These are phyloP conservation scores for Mollisiaceae sp. DNA, from an alignment of 2,329 filamentous ascomycete species.

Conservation along the genomic window DNA sequence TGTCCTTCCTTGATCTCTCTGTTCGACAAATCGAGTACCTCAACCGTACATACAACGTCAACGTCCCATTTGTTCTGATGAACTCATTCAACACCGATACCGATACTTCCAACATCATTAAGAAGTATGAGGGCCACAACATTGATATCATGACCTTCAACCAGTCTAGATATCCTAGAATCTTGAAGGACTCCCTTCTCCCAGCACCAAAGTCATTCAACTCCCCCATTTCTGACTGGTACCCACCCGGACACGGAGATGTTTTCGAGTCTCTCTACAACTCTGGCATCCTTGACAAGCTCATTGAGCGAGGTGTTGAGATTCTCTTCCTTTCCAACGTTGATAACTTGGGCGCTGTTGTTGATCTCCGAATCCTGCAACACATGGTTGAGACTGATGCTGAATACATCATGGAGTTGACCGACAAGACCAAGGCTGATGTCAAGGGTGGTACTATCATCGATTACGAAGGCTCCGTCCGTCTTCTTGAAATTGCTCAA, in stretches of 20 bases:
- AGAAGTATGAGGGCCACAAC: slow-evolving; percentile 99
- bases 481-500: slow-evolving; percentile 97
- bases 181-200: slow-evolving; percentile 97
- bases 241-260: slow-evolving; percentile 98
- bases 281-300: slow-evolving; percentile 96
- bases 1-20: slow-evolving; percentile 99
- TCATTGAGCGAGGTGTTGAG: slow-evolving; percentile 93
- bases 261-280: slow-evolving; percentile 99
- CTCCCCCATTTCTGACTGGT: slow-evolving; percentile 94
- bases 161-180: slow-evolving; percentile 97
- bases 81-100: slow-evolving; percentile 99
- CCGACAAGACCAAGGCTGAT: slow-evolving; percentile 99
- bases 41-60: slow-evolving; percentile 96
- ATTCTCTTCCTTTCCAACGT: slow-evolving; percentile 99
- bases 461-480: slow-evolving; percentile 96
- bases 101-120: slow-evolving; percentile 98
- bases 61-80: slow-evolving; percentile 98
- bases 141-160: slow-evolving; percentile 99
- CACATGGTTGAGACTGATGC: slow-evolving; percentile 98
- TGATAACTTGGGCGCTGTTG: slow-evolving; percentile 96
- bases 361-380: slow-evolving; percentile 96
- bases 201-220: slow-evolving; percentile 90
- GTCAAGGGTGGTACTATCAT: slow-evolving; percentile 99
- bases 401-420: slow-evolving; percentile 99
- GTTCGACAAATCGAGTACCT: slow-evolving; percentile 99